Base-by-base conservation (phyloP, 2,329 filamentous ascomycete species). In the Fusarium redolens region DNA sequence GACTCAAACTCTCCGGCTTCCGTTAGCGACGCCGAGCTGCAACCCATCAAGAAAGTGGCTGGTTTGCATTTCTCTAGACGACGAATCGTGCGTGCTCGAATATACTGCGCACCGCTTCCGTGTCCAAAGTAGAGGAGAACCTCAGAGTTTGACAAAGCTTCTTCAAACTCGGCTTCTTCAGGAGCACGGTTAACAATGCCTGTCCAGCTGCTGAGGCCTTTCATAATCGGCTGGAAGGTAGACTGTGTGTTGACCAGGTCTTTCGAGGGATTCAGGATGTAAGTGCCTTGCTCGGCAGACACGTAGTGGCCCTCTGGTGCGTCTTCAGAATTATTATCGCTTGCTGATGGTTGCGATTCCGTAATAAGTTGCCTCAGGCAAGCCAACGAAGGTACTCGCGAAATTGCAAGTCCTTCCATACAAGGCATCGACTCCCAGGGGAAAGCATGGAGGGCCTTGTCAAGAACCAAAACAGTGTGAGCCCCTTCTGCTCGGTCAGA, bases 361-460 rank as follows among this genome's bases (percentile, higher is more conserved):
- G 92, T 78, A 18, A 99, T 88, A 11, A 95, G 88, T 38, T 94
- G 91, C 18, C 93, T 91, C 14, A 99, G 87, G 72, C 92, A 94
- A 33, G 92, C 92, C 43, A 99, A 87, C 1, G 95, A 98, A 11
- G 96, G 95, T 30, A 99, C 91, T 17, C 96, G 91, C 7, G 94
- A 97, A 40, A 98, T 92, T 1, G 96, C 92, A 7, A 92, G 86
- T 4, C 88, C 89, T 71, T 93, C 88, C 79, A 99, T 89, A 79
- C 94, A 98, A 0, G 95, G 94, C 41, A 99, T 84, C 2, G 94
- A 97, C 79, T 99, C 96, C 96, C 97, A 99, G 0, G 96, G 96
- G 78, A 99, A 97, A 3, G 90, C 87, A 78, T 98, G 96, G 4
- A 99, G 87, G 5, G 93, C 89, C 81, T 97, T 98, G 82, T 99